Conservation (phyloP, 2,329 filamentous ascomycete species). For the Pyrenophora graminea region DNA sequence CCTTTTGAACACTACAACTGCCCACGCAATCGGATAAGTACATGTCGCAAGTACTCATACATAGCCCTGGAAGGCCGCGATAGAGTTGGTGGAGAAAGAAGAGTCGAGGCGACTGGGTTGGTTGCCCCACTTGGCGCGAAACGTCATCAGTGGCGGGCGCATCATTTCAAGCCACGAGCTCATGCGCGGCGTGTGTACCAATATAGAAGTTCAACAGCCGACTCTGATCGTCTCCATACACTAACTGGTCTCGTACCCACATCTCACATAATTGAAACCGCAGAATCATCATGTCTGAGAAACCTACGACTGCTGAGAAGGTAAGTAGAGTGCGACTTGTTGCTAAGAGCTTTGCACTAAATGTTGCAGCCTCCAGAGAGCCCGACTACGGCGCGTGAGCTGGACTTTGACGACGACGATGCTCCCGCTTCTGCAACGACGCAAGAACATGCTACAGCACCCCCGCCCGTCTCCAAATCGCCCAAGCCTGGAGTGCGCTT, state of each 20-base stretch:
- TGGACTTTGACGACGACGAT: slow-evolving; percentile 63
- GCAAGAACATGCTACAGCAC: slow-evolving; percentile 35
- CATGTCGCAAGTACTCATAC: too few relatives aligned
- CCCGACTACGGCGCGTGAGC: slow-evolving; percentile 58
- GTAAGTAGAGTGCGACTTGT: background rate
- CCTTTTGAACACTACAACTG: too few relatives aligned
- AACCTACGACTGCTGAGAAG: slow-evolving; percentile 17
- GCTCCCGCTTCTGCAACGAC: slow-evolving; percentile 46
- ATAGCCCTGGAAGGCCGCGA: too few relatives aligned
- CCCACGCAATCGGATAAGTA: too few relatives aligned
- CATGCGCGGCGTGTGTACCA: slow-evolving; percentile 11
- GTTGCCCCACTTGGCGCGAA: slow-evolving; percentile 17
- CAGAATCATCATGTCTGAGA: slow-evolving; percentile 24
- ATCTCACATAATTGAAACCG: background rate
- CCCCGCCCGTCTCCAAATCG: slow-evolving; percentile 45
- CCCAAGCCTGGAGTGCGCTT: slow-evolving; percentile 54
- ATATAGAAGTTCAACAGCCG: slow-evolving; percentile 5
- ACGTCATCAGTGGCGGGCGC: slow-evolving; percentile 21
- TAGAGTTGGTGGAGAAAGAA: background rate
- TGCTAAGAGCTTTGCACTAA: slow-evolving; percentile 1
- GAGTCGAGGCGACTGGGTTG: background rate
- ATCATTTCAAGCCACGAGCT: slow-evolving; percentile 15
- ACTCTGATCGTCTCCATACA: background rate
- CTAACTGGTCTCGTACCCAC: background rate
- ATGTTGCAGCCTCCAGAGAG: slow-evolving; percentile 30